Evolutionary conservation across 106 monocot genomes (phyloP), one percentile per base, ranked within the genome.

Genomic region (Platanthera guangdongensis): DNA sequence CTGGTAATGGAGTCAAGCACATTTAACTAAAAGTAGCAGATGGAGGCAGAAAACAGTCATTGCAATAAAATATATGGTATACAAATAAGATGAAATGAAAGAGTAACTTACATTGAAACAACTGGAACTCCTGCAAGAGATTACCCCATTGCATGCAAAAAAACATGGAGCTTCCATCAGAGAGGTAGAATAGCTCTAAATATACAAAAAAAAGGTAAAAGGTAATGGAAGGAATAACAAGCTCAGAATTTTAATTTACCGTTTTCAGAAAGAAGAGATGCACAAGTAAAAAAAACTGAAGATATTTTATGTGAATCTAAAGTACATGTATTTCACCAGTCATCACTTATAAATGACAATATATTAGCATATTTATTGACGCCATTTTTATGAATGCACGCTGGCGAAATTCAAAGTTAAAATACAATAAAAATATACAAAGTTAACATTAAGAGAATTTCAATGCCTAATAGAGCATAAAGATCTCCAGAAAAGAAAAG

Each of bases 111-210:
- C 91, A 91, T 81, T 78, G 91, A 91, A 52, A 91, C 85, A 72
- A 91, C 86, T 78, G 91, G 91, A 80, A 91, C 88, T 75, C 88
- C 91, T 91, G 91, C 74, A 75, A 74, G 74, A 84, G 86, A 50
- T 28, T 21, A 13, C 48, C 50, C 76, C 45, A 53, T 51, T 19
- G 54, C 82, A 90, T 88, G 92, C 85, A 87, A 80, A 77, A 78
- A 81, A 72, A 18, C 9, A 70, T 67, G 12, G 70, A 70, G 47
- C 70, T 47, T 46, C 32, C 65, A 65, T 65, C 65, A 65, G 65
- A 53, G 52, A 65, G n/a, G 9, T 75, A 75, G 15, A 57, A 30
- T 71, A 72, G 70, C 16, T 39, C 19, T 47, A 49, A 57, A 50
- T 25, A 52, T 32, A 62, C 68, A 18, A 78, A 46, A 39, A 25